A percentile compares a stretch with the other conserved stretches of the same genome.
These are phyloP conservation scores for Bryum argenteum DNA, from an alignment of 225 moss, liverwort and hornwort species.

Conservation along the genomic window DNA sequence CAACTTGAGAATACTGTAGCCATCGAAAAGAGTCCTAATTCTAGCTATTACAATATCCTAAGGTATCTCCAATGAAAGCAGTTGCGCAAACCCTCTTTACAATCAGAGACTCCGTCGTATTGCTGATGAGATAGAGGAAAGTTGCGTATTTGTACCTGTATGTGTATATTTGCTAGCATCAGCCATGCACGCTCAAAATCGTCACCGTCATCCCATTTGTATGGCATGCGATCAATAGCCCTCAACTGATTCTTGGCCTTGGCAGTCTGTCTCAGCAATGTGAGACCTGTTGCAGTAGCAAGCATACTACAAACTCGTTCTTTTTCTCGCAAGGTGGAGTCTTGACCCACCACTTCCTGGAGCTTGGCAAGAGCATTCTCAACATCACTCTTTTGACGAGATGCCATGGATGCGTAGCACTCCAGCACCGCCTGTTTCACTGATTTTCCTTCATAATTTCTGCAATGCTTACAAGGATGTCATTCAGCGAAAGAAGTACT, in stretches of 20 bases:
- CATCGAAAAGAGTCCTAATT: not conserved
- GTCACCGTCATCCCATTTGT: constrained; percentile 87
- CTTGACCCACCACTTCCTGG: constrained; percentile 49
- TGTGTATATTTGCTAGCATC: constrained; percentile 76
- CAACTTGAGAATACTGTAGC: not conserved
- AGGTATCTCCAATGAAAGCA: not conserved
- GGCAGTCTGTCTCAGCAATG: constrained; percentile 59
- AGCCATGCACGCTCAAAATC: constrained; percentile 91
- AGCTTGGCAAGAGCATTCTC: constrained; percentile 67
- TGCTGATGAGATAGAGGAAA: not conserved
- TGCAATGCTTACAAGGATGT: constrained; percentile 26
- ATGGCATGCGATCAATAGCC: constrained; percentile 70
- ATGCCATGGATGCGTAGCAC: constrained; percentile 84
- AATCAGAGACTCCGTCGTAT: not conserved
- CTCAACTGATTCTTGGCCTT: constrained; percentile 82
- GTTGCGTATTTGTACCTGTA: constrained; percentile 40
- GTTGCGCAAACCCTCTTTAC: not conserved
- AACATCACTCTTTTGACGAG: constrained; percentile 69
- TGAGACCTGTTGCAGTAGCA: constrained; percentile 70
- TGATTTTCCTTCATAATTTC: constrained; percentile 64
- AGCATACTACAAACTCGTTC: constrained; percentile 62
- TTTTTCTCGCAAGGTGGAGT: constrained; percentile 46
- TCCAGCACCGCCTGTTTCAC: constrained; percentile 74
- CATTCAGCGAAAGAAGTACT: not conserved
- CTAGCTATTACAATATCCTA: not conserved